phyloP scores from a whole-genome alignment of 2,329 filamentous ascomycete genomes.

The Cytospora chrysosperma region DNA sequence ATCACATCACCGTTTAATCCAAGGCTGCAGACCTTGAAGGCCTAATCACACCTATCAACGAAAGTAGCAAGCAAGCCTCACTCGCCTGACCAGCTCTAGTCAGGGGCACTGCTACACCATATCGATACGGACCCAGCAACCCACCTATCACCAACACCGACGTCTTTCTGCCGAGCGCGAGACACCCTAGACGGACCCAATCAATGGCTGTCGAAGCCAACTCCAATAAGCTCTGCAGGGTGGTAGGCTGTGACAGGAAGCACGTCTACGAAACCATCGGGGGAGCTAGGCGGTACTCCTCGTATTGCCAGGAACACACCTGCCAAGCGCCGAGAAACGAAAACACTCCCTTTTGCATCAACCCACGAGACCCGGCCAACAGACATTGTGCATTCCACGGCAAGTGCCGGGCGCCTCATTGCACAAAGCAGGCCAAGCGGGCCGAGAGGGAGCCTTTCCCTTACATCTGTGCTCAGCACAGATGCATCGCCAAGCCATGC shows the following conservation, averaged over 20 bases:
- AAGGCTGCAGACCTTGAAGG: constrained; percentile 10
- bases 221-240: constrained; percentile 1
- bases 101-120: constrained; percentile 9
- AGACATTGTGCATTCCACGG: constrained; percentile 22
- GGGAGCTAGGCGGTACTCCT: constrained; percentile 1
- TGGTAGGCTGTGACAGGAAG: constrained; percentile 5
- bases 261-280: constrained; percentile 8
- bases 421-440: constrained; percentile 9
- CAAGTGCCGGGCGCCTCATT: constrained; percentile 11
- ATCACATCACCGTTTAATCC: background rate
- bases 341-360: constrained; percentile 20
- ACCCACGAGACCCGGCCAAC: constrained; percentile 16
- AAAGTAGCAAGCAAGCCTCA: background rate
- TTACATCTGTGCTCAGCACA: constrained; percentile 16
- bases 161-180: constrained; percentile 6
- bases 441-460: constrained; percentile 16
- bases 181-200: background rate
- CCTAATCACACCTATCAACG: constrained; percentile 5
- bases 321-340: constrained; percentile 18
- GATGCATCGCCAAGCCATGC: constrained; percentile 10
- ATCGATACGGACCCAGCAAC: background rate
- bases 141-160: constrained; percentile 3
- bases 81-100: background rate
- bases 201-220: constrained; percentile 6
- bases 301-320: constrained; percentile 23